Percentiles rank a stretch among this genome's conserved stretches.
Evolutionary conservation across 768 basidiomycete genomes (phyloP).

Genomic region (Suillus variegatus): DNA sequence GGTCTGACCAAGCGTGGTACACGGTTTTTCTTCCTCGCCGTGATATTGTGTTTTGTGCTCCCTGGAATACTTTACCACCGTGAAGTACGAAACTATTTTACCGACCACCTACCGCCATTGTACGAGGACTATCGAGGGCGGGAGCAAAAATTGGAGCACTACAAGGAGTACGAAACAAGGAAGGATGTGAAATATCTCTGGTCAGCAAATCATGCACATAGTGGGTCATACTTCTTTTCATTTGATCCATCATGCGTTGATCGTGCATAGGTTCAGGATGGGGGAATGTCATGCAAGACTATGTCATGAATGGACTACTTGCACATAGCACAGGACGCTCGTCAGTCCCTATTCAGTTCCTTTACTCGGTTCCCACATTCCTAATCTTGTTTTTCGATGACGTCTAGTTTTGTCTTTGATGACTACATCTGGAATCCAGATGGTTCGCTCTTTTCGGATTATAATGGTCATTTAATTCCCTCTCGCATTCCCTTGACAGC

Average conservation of each 20-base stretch:
- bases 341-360: constrained; percentile 21
- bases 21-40: constrained; percentile 15
- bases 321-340: constrained; percentile 36
- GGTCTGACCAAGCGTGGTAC: constrained; percentile 27
- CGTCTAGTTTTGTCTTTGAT: constrained; percentile 41
- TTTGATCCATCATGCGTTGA: background rate
- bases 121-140: constrained; percentile 39
- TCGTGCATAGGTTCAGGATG: constrained; percentile 35
- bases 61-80: background rate
- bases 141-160: constrained; percentile 45
- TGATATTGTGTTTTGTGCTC: background rate
- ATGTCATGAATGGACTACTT: constrained; percentile 36
- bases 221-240: constrained; percentile 26
- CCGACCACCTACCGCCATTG: constrained; percentile 37
- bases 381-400: constrained; percentile 9
- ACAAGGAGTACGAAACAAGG: constrained; percentile 36
- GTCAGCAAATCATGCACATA: constrained; percentile 45
- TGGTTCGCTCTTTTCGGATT: constrained; percentile 37
- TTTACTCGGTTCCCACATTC: background rate
- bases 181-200: constrained; percentile 43
- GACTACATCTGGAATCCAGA: constrained; percentile 44
- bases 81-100: background rate
- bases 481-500: constrained; percentile 44
- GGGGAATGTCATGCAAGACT: constrained; percentile 45
- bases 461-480: constrained; percentile 37